phyloP scores from a whole-genome alignment of 225 moss, liverwort and hornwort genomes.

The Sphagnum tenellum region DNA sequence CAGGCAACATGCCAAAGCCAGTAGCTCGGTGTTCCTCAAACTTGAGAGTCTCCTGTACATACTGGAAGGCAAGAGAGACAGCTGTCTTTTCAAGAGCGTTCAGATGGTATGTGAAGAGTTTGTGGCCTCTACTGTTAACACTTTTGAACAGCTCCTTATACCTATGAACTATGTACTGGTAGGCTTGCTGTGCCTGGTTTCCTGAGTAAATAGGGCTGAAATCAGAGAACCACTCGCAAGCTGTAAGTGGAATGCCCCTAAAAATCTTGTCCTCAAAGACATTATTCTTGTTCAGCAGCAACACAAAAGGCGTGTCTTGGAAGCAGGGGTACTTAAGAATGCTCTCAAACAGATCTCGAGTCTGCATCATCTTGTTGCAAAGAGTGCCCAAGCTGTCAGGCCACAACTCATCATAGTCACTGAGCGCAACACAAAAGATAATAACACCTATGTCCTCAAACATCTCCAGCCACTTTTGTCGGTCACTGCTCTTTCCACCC shows the following conservation, averaged over 20 bases:
- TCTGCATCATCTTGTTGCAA: conserved; percentile 75
- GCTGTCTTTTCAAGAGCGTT: conserved; percentile 68
- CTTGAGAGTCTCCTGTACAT: conserved; percentile 76
- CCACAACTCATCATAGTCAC: conserved; percentile 70
- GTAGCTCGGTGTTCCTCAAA: conserved; percentile 71
- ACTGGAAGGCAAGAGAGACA: conserved; percentile 73
- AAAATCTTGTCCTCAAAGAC: conserved; percentile 84
- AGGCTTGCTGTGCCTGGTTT: conserved; percentile 87
- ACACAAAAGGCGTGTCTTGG: conserved; percentile 72
- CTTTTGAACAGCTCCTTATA: conserved; percentile 74
- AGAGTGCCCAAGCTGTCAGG: conserved; percentile 36
- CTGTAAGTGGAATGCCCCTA: conserved; percentile 69
- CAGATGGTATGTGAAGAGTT: conserved; percentile 83
- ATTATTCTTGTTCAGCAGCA: conserved; percentile 86
- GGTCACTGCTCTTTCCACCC: conserved; percentile 89
- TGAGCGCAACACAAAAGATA: conserved; percentile 80
- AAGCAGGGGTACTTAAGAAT: conserved; percentile 75
- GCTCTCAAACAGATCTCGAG: conserved; percentile 82
- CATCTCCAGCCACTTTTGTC: conserved; percentile 96
- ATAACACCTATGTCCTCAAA: conserved; percentile 95
- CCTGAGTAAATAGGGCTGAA: conserved; percentile 79
- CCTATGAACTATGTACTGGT: conserved; percentile 83
- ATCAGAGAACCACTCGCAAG: conserved; percentile 89
- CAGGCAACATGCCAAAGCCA: conserved; percentile 59
- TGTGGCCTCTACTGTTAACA: conserved; percentile 58